These are phyloP conservation scores for Geosmithia flava DNA, from an alignment of 2,329 filamentous ascomycete genomes.

Conservation along the genomic window DNA sequence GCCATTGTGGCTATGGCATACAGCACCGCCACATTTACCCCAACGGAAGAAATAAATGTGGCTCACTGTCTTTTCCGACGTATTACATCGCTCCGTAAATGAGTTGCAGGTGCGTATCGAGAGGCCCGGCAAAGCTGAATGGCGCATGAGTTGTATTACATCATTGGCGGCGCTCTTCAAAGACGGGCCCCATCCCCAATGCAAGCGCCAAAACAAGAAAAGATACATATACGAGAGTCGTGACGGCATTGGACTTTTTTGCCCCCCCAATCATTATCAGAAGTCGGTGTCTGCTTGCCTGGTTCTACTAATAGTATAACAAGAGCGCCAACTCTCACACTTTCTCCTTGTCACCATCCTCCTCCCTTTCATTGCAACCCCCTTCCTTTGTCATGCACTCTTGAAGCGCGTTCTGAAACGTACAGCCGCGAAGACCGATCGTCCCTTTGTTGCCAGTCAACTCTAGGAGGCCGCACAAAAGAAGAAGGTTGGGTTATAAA, in stretches of 20 bases:
- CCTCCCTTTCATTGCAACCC: too few relatives aligned
- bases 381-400: neutral
- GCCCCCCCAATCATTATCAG: too few relatives aligned
- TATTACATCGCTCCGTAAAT: neutral
- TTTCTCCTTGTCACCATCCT: neutral
- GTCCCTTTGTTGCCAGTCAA: neutral
- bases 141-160: neutral
- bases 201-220: slow-evolving; percentile 1
- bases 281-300: too few relatives aligned
- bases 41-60: neutral
- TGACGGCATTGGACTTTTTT: neutral
- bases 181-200: neutral
- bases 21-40: neutral
- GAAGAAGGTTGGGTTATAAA: neutral
- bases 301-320: too few relatives aligned
- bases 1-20: too few relatives aligned
- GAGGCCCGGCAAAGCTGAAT: neutral
- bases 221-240: neutral
- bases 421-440: neutral
- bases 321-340: too few relatives aligned
- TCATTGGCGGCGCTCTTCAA: slow-evolving; percentile 1
- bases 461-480: neutral
- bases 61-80: neutral
- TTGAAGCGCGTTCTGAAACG: neutral
- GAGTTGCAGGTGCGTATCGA: neutral